Conservation (phyloP, 2,329 filamentous ascomycete genomes). For the Bipolaris victoriae region DNA sequence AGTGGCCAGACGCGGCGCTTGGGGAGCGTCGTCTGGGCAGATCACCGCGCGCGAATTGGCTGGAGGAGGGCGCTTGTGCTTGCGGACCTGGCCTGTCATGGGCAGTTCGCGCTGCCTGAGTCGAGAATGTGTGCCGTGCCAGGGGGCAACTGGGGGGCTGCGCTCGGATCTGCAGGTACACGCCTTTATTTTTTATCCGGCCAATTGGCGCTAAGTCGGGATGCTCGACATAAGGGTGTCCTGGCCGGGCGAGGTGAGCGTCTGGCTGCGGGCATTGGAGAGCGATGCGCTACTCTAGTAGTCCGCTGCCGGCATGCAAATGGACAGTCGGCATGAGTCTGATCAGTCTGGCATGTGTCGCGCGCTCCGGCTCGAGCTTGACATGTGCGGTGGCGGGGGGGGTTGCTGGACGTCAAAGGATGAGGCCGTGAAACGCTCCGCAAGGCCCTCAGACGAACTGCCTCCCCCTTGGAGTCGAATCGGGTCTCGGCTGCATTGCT, state of each 20-base stretch:
- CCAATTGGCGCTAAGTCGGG: conserved; percentile 16
- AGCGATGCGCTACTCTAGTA: too few species aligned
- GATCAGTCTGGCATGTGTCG: neutral
- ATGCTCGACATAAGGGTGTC: conserved; percentile 4
- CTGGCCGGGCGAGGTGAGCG: neutral
- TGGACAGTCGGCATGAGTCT: neutral
- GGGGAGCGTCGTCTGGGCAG: conserved; percentile 29
- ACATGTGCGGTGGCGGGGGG: neutral
- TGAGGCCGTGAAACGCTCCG: conserved; percentile 9
- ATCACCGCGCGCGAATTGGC: conserved; percentile 42
- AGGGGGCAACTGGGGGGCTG: conserved; percentile 10
- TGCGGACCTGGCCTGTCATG: conserved; percentile 13
- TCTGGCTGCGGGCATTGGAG: too few species aligned
- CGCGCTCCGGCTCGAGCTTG: neutral
- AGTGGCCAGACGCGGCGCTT: conserved; percentile 30
- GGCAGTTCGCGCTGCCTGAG: conserved; percentile 32
- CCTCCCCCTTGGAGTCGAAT: neutral
- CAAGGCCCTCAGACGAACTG: neutral
- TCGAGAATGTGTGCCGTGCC: conserved; percentile 32
- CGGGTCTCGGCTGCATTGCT: too few species aligned
- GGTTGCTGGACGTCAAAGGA: neutral
- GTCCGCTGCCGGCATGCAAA: too few species aligned
- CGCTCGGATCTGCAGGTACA: conserved; percentile 33
- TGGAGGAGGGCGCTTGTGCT: conserved; percentile 28
- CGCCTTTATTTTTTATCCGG: conserved; percentile 15